Base-by-base conservation (phyloP, 2,329 filamentous ascomycete species). In the Erysiphe pulchra region DNA sequence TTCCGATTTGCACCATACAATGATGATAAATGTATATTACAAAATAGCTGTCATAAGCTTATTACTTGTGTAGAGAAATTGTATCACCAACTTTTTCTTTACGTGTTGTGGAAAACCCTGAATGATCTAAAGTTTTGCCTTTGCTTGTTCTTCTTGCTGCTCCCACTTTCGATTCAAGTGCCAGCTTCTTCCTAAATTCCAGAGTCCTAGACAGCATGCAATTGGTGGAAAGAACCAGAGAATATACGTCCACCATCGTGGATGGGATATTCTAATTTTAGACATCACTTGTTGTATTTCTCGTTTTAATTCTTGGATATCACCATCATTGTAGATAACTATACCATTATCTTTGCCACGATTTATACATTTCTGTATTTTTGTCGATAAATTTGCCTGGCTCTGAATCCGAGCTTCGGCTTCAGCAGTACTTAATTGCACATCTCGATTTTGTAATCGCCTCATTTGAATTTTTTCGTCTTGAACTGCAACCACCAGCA, bases 281-380 rank as follows among this genome's bases (percentile, higher is more conserved):
- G 55, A 57, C 64, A 95, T 74, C 8, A 77, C 80, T 48, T 63
- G 65, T 45, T 69, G 67, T 11, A 95, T 64, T 59, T 83, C 75
- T 44, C 57, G 60, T 60, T 72, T 70, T 56, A 98, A 60, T 50
- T 84, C 73, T 33, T 75, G 75, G 56, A 68, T 76, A 42, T 73
- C 74, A 2, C 73, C 73, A 62, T 95, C 87, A 62, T 98, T 98
- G 82, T 82, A 90, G 20, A 98, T 70, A 32, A 94, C 83, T 3
- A 85, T 70, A 0, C 86, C 87, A 42, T 68, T 70, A 4, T 73
- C 74, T 40, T 62, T 59, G 45, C 67, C 71, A 41, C 84, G 66
- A 42, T 70, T 74, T 61, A 80, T 67, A 49, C 77, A 82, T 46
- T 83, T 67, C 58, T 70, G 68, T 16, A 82, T 86, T 69, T 95